Evolutionary conservation across 805 yeast species (phyloP).

Genomic region (Candida manassasensis): DNA sequence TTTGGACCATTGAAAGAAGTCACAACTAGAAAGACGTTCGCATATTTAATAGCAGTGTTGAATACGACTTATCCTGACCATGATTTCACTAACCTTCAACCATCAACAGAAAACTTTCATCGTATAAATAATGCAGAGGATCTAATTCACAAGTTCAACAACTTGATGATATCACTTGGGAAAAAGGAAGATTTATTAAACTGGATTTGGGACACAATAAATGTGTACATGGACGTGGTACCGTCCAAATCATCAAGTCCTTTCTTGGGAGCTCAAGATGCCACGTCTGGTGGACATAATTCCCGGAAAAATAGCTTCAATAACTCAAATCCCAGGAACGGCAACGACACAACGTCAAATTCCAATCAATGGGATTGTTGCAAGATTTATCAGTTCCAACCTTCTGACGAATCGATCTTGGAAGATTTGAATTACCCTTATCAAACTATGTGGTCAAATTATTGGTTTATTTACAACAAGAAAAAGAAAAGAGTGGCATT

Average conservation of each 20-base stretch:
- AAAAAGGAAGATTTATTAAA: constrained; percentile 40
- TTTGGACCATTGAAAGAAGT: constrained; percentile 88
- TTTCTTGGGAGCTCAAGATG: constrained; percentile 10
- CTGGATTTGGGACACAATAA: constrained; percentile 86
- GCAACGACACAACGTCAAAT: constrained; percentile 7
- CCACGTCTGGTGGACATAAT: constrained; percentile 9
- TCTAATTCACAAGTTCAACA: constrained; percentile 66
- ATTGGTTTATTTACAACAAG: constrained; percentile 91
- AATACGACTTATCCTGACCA: constrained; percentile 95
- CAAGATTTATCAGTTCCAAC: constrained; percentile 59
- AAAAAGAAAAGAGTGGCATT: constrained; percentile 89
- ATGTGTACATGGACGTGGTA: constrained; percentile 69
- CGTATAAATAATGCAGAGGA: constrained; percentile 35
- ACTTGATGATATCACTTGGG: constrained; percentile 55
- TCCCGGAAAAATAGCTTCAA: constrained; percentile 27
- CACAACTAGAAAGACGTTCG: constrained; percentile 85
- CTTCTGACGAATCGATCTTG: constrained; percentile 53
- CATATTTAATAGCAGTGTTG: constrained; percentile 82
- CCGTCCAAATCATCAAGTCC: constrained; percentile 28
- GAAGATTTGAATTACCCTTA: constrained; percentile 52
- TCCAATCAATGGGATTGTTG: constrained; percentile 37
- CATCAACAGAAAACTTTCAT: constrained; percentile 55
- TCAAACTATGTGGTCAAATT: constrained; percentile 63
- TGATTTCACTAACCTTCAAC: constrained; percentile 84
- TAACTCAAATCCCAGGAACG: constrained; percentile 4